A percentile compares a stretch with the other conserved stretches of the same genome.
phyloP scores from a whole-genome alignment of 83 land plant species.

The Isoetes engelmannii region DNA sequence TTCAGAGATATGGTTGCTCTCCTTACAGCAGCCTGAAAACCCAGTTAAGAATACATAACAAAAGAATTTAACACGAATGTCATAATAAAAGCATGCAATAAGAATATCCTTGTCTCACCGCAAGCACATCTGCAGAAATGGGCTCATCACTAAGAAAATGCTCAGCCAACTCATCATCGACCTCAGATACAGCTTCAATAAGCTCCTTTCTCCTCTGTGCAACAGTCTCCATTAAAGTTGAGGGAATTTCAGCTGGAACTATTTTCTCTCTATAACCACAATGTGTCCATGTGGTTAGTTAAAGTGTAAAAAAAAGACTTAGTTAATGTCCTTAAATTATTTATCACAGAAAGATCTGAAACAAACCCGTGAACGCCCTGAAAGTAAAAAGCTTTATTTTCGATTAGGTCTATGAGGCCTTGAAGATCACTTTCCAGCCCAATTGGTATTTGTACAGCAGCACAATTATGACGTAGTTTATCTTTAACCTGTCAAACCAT shows the following conservation, averaged over 20 bases:
- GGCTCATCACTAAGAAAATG: constrained; percentile 86
- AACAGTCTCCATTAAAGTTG: constrained; percentile 48
- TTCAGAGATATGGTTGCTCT: constrained; percentile 75
- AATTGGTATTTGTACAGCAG: constrained; percentile 95
- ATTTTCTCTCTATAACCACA: constrained; percentile 62
- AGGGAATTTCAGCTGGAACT: constrained; percentile 56
- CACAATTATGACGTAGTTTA: constrained; percentile 88
- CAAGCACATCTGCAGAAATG: constrained; percentile 62
- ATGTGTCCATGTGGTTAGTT: neutral
- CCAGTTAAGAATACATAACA: neutral
- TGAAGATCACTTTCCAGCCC: constrained; percentile 86
- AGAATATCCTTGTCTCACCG: constrained; percentile 37
- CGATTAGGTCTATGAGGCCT: constrained; percentile 94
- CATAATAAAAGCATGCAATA: neutral
- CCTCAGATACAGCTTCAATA: constrained; percentile 89
- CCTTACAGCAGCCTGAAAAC: constrained; percentile 70
- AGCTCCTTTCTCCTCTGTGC: constrained; percentile 81
- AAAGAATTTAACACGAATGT: constrained; percentile 6
- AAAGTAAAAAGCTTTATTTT: constrained; percentile 68
- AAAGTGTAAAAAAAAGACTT: neutral
- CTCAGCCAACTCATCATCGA: constrained; percentile 91
- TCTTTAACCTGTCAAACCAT: constrained; percentile 58
- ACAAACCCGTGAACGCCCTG: constrained; percentile 91
- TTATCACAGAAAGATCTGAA: neutral
- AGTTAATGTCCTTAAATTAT: neutral